A percentile compares a stretch with the other conserved stretches of the same genome.
phyloP scores from a whole-genome alignment of 768 basidiomycete species.

The Suillus luteus region DNA sequence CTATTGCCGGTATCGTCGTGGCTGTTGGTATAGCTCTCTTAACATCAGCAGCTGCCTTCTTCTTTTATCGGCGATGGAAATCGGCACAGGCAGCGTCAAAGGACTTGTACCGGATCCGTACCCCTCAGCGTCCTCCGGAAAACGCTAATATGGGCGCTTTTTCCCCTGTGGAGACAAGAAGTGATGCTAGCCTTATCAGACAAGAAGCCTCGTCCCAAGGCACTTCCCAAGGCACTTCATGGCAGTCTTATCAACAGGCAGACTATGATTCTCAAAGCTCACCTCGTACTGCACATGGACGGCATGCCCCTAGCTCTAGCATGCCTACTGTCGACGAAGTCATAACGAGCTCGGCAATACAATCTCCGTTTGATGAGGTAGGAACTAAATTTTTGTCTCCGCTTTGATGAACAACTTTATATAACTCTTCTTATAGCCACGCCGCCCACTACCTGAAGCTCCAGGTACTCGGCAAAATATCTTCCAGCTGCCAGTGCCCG shows the following conservation, averaged over 20 bases:
- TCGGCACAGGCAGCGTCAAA: conserved; percentile 20
- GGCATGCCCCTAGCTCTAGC: neutral
- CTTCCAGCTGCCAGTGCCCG: conserved; percentile 6
- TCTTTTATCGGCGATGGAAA: conserved; percentile 35
- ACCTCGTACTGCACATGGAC: conserved; percentile 1
- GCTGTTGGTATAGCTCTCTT: conserved; percentile 19
- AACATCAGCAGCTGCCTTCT: conserved; percentile 17
- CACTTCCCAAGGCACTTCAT: conserved; percentile 9
- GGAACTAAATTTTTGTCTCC: neutral
- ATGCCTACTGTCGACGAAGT: conserved; percentile 13
- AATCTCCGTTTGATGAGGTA: conserved; percentile 24
- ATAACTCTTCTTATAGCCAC: conserved; percentile 14
- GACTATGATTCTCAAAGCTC: conserved; percentile 1
- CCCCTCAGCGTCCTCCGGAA: conserved; percentile 12
- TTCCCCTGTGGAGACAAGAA: conserved; percentile 25
- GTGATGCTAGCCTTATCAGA: conserved; percentile 14
- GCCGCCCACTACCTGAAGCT: conserved; percentile 26
- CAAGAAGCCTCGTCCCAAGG: conserved; percentile 10
- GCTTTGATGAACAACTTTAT: neutral
- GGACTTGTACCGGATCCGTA: conserved; percentile 17
- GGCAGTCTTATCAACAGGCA: conserved; percentile 14
- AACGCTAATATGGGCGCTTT: conserved; percentile 18
- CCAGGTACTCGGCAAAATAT: conserved; percentile 19
- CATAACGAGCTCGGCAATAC: conserved; percentile 4
- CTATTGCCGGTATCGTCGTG: conserved; percentile 26